These are phyloP conservation scores for Globisporangium abappressorium DNA, from an alignment of 352 stramenopile species.

Conservation along the genomic window DNA sequence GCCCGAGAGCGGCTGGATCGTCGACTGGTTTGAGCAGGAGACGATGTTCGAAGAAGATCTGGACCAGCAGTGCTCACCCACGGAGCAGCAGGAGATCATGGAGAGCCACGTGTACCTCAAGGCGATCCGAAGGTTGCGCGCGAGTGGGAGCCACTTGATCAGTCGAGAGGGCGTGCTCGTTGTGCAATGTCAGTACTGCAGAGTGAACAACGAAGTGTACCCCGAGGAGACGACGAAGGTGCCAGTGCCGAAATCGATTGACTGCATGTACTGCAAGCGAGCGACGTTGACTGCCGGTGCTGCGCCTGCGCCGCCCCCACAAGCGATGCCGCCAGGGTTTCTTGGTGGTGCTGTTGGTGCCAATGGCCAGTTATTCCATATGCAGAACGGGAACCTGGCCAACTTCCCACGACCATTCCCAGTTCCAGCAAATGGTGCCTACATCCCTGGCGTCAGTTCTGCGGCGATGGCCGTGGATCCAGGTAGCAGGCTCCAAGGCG, in stretches of 20 bases:
- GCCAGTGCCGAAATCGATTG: conserved; percentile 52
- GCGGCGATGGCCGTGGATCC: background rate
- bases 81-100: conserved; percentile 74
- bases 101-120: conserved; percentile 72
- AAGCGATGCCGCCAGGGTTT: conserved; percentile 16
- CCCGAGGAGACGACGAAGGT: conserved; percentile 56
- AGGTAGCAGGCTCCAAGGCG: background rate
- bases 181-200: conserved; percentile 56
- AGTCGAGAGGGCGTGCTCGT: conserved; percentile 49
- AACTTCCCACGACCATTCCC: conserved; percentile 5
- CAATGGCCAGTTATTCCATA: background rate
- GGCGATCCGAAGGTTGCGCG: conserved; percentile 47
- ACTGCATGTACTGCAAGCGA: conserved; percentile 64
- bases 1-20: conserved; percentile 35
- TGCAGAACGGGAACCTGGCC: background rate
- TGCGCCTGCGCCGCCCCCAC: conserved; percentile 18
- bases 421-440: background rate
- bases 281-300: conserved; percentile 41
- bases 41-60: conserved; percentile 89
- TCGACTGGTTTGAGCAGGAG: conserved; percentile 88
- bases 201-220: conserved; percentile 59
- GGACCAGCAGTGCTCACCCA: conserved; percentile 68
- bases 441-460: background rate
- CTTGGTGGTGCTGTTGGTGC: background rate
- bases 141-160: conserved; percentile 28